Conservation (phyloP, 1,284 basidiomycete species). For the Vanrija humicola region DNA sequence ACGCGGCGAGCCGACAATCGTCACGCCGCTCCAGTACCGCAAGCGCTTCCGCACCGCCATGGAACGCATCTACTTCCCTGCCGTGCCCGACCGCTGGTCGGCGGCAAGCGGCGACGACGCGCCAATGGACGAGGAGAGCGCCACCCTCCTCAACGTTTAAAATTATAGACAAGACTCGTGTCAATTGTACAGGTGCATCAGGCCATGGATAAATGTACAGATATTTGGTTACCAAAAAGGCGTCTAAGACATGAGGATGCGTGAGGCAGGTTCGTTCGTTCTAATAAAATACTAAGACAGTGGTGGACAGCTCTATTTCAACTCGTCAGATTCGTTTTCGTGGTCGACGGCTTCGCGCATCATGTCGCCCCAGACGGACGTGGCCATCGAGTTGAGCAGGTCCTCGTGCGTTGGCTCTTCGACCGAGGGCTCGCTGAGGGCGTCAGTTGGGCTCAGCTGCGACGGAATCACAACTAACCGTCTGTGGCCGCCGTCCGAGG, state of each 20-base stretch:
- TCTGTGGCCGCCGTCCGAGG: slow-evolving; percentile 31
- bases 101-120: slow-evolving; percentile 1
- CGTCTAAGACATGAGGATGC: too few species aligned
- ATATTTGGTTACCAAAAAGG: too few species aligned
- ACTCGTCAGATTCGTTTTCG: not conserved
- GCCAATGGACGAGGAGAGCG: slow-evolving; percentile 5
- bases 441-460: not conserved
- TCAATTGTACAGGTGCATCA: not conserved
- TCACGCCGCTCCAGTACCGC: slow-evolving; percentile 61
- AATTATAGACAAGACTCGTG: not conserved
- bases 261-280: too few species aligned
- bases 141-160: slow-evolving; percentile 1
- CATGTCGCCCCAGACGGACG: slow-evolving; percentile 48
- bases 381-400: slow-evolving; percentile 32
- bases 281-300: too few species aligned
- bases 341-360: slow-evolving; percentile 45
- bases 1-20: slow-evolving; percentile 85
- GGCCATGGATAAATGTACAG: too few species aligned
- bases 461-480: slow-evolving; percentile 16
- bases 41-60: slow-evolving; percentile 85
- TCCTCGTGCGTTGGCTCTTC: slow-evolving; percentile 28
- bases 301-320: too few species aligned
- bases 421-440: slow-evolving; percentile 1
- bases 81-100: slow-evolving; percentile 47
- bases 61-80: slow-evolving; percentile 73